These are phyloP conservation scores for Hansenula sp. DNA, from an alignment of 1,139 yeast species.

Conservation along the genomic window DNA sequence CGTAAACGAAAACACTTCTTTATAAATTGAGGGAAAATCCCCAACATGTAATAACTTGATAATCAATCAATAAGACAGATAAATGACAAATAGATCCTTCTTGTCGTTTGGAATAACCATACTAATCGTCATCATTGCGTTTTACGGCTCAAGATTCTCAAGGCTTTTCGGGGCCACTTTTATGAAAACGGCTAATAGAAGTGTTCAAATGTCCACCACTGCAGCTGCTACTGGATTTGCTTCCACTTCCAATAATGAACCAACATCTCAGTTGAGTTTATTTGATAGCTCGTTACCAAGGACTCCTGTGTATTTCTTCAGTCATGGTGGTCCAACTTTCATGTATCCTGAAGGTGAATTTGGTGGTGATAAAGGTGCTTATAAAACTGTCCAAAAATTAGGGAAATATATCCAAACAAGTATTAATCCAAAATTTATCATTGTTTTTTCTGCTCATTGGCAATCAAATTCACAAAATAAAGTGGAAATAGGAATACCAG, in stretches of 20 bases:
- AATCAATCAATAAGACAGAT: not conserved
- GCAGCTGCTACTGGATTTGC: not conserved
- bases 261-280: not conserved
- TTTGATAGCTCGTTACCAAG: conserved; percentile 15
- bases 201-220: not conserved
- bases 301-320: conserved; percentile 58
- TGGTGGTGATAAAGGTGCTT: conserved; percentile 57
- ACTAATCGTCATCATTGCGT: conserved; percentile 10
- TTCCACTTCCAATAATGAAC: not conserved
- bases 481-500: conserved; percentile 50
- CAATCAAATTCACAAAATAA: conserved; percentile 39
- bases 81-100: not conserved
- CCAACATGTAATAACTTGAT: too few relatives aligned
- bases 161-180: conserved; percentile 2
- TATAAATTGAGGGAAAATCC: too few relatives aligned
- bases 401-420: conserved; percentile 47
- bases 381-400: conserved; percentile 41
- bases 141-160: conserved; percentile 12
- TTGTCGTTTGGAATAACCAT: conserved; percentile 1
- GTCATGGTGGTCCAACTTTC: conserved; percentile 81
- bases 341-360: conserved; percentile 43
- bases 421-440: conserved; percentile 59
- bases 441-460: conserved; percentile 78
- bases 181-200: not conserved
- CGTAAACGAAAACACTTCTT: too few relatives aligned